Evolutionary conservation across 495 filamentous ascomycete species (phyloP).

Genomic region (Xylaria castorea): DNA sequence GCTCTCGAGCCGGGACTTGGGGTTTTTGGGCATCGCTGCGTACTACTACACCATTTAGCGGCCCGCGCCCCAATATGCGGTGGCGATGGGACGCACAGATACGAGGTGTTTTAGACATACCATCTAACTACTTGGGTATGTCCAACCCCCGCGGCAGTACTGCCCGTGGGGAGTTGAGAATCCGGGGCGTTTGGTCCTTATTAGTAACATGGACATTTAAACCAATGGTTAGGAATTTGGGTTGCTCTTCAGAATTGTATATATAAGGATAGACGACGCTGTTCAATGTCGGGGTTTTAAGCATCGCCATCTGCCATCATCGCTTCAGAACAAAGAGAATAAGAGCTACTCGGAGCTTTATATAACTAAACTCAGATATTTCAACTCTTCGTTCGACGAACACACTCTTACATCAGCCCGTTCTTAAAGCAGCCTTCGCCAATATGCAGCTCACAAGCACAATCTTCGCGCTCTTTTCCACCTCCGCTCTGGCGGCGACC

Average conservation of each 20-base stretch:
- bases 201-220: not conserved
- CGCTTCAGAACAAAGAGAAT: not conserved
- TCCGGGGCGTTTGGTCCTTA: conserved; percentile 3
- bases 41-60: not conserved
- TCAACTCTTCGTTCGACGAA: not conserved
- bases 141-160: not conserved
- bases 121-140: conserved; percentile 14
- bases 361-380: conserved; percentile 15
- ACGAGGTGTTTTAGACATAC: conserved; percentile 19
- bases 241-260: not conserved
- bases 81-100: conserved; percentile 17
- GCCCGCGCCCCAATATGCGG: conserved; percentile 6
- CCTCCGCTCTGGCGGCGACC: conserved; percentile 50
- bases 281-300: not conserved
- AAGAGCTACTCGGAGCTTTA: not conserved
- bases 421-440: conserved; percentile 11
- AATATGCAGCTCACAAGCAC: conserved; percentile 58
- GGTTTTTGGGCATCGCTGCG: not conserved
- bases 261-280: conserved; percentile 6
- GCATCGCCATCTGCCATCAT: conserved; percentile 1
- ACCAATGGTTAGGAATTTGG: not conserved
- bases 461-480: conserved; percentile 46
- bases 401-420: conserved; percentile 4
- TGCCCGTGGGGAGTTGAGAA: not conserved
- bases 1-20: not conserved